Evolutionary conservation across 768 basidiomycete genomes (phyloP), one percentile per base, ranked within the genome.

Genomic region (Lactifluus echinatus): DNA sequence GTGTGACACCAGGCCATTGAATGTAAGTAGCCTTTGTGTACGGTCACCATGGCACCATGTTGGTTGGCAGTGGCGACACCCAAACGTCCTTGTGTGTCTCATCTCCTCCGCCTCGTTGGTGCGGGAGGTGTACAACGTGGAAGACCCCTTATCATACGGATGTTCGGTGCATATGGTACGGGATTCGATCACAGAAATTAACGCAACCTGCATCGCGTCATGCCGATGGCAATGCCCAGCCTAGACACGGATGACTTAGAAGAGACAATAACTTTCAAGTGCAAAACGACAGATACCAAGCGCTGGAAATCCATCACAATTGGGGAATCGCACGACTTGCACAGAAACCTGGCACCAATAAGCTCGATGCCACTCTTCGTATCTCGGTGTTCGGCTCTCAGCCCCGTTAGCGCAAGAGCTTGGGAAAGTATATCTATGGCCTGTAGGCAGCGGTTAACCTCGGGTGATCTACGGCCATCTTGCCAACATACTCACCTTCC

Each of bases 1-100:
- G 60, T 88, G 86, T 23, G 83, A 85, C 39, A 79, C 71, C 50
- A 87, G 62, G 2, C 79, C 85, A 58, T 85, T 69, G 62, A 84
- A 83, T 3, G 61, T 66, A 67, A 80, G 77, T 53, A 68, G 57
- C 48, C 70, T 70, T 21, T 62, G 14, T 51, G 10, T 17, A 21
- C 12, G 17, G 15, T 8, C 28, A 34, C 8, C 46, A 12, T 24
- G 31, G 57, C 36, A 31, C 45, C 26, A 47, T 45, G 39, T 39
- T 15, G 42, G 44, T 31, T 19, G 53, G 42, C 63, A 63, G 19
- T 63, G 63, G 10, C 60, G 60, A 53, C 63, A 63, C 11, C 45
- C 61, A 23, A 63, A 63, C 5, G 45, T 65, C 44, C 45, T 62
- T 42, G 45, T 51, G 37, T 26, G 21, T 29, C 50, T 53, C 33